Evolutionary conservation across 495 filamentous ascomycete genomes (phyloP), one percentile per base, ranked within the genome.

Genomic region (Usnea hakonensis): DNA sequence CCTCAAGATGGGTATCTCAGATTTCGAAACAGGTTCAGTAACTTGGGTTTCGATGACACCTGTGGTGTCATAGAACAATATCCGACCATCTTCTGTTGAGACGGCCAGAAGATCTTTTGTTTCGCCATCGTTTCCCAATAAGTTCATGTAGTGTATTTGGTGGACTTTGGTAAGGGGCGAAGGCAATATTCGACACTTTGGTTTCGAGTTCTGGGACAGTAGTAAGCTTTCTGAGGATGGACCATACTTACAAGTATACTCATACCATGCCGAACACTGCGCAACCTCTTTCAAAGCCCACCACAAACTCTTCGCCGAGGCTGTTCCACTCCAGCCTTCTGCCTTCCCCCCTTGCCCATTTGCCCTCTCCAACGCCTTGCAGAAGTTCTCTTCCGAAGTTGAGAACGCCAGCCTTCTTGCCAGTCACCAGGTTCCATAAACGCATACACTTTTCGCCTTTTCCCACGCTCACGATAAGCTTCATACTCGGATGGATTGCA

Each of bases 351-450:
- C 82, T 84, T 44, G 83, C 83, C 74, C 83, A 85, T 70, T 80
- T 84, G n/a, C 83, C 81, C 75, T 95, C 91, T 19, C 88, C 89
- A 40, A 88, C 81, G 64, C 86, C 81, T 52, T 78, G 75, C 60
- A 96, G 73, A 62, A 88, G 76, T 2, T 85, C 82, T 61, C 79
- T 78, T 64, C 78, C 81, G 67, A 97, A 97, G 69, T 88, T 93
- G 67, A 97, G 73, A 52, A 96, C 92, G 21, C 91, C 89, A 21
- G 90, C 90, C 73, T 95, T 97, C 78, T 91, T 95, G 5, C 92
- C 95, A 33, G 94, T 97, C 68, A 96, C 90, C 55, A 99, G 70
- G 68, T 99, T 97, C 94, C 94, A 99, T 64, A 97, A 76, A 65
- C 94, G 78, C 88, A 99, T 91, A 67, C 85, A 91, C 58, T 84